A percentile compares a stretch with the other conserved stretches of the same genome.
Conservation (phyloP, 495 filamentous ascomycete species). For the Staphylotrichum longicolle region DNA sequence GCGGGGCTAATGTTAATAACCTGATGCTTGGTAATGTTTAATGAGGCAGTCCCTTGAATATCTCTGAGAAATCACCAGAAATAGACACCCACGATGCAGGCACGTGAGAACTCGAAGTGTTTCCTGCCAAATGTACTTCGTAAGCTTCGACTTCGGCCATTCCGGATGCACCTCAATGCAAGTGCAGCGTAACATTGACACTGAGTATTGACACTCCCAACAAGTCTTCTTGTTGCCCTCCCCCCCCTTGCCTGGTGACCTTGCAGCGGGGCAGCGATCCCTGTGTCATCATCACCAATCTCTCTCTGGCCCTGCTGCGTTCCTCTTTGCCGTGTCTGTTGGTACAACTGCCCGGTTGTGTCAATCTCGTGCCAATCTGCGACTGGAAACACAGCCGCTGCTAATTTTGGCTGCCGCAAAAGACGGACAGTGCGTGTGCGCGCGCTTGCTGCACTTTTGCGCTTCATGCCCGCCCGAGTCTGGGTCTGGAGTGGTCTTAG, state of each 20-base stretch:
- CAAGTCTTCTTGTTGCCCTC: too few relatives aligned
- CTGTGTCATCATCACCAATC: conserved; percentile 11
- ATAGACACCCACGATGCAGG: too few relatives aligned
- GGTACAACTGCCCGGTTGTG: not conserved
- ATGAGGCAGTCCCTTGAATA: too few relatives aligned
- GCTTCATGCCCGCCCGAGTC: conserved; percentile 3
- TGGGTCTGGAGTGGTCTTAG: not conserved
- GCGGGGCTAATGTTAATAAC: conserved; percentile 1
- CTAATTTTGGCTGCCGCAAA: conserved; percentile 8
- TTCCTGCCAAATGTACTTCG: too few relatives aligned
- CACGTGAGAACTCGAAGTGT: too few relatives aligned
- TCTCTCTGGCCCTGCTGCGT: not conserved
- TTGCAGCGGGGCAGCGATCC: not conserved
- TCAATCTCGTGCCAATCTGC: conserved; percentile 8
- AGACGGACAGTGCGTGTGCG: too few relatives aligned
- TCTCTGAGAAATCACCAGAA: too few relatives aligned
- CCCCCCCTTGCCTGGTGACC: not conserved
- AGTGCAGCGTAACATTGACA: too few relatives aligned
- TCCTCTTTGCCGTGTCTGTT: conserved; percentile 6
- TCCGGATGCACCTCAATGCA: not conserved
- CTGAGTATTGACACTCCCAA: too few relatives aligned
- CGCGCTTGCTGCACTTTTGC: not conserved
- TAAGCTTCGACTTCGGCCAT: not conserved
- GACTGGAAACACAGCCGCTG: not conserved
- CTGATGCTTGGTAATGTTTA: not conserved